Evolutionary conservation across 2,329 filamentous ascomycete genomes (phyloP), one percentile per base, ranked within the genome.

Genomic region (Calonectria hongkongensis): DNA sequence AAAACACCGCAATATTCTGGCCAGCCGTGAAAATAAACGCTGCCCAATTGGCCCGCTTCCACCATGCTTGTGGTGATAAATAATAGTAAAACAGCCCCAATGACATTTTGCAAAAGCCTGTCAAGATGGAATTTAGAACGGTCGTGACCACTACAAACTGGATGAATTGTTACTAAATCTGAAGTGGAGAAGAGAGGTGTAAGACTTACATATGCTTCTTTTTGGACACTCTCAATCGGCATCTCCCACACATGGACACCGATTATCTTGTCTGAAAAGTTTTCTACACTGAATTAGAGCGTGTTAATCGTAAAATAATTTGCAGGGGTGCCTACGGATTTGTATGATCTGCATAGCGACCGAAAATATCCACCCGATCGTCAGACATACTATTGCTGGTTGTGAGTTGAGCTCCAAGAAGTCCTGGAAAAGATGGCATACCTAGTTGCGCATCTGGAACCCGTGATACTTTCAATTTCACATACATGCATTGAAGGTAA

Each of bases 151-250:
- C 78, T 0, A 76, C 74, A 10, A 75, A 68, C 16, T 16, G 80
- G 10, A 80, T 64, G 81, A 83, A 69, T 76, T 36, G 84, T 82
- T 2, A 82, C 33, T 36, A 58, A 13, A 70, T 15, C 10, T 72
- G 66, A 9, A 69, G 21, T 65, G 69, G 63, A 10, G 45, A 72
- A 36, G 72, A 51, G 25, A 72, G 65, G 48, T 72, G 74, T 1
- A 72, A 16, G 4, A 69, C 68, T 16, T 60, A 51, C 45, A 28
- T 63, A 50, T 66, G 65, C 67, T 15, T 63, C 13, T 33, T 30
- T 69, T 21, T 66, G 72, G 15, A 21, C 45, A 21, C 72, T 69
- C 62, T 30, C 45, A 13, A 75, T 50, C 21, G 73, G 73, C 69
- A 75, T 75, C 41, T 75, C 73, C 73, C 73, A 75, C 1, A 28